phyloP scores from a whole-genome alignment of 805 yeast genomes.

The Candida patagonica region DNA sequence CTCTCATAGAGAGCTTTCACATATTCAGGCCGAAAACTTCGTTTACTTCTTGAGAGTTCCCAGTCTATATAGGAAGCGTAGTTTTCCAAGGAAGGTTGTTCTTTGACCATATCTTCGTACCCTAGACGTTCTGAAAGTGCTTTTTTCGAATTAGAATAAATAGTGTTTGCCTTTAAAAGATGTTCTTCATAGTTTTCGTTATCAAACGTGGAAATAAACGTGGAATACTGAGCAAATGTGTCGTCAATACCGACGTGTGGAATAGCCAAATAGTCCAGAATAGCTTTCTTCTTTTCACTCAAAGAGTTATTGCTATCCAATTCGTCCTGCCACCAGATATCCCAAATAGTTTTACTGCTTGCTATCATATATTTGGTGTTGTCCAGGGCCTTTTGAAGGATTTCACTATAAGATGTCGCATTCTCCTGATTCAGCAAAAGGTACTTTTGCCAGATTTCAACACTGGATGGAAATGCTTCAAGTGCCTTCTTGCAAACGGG shows the following conservation, averaged over 20 bases:
- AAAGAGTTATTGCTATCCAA: background rate
- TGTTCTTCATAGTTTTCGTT: constrained; percentile 21
- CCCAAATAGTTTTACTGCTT: constrained; percentile 17
- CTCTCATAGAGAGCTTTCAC: constrained; percentile 21
- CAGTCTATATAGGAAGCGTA: constrained; percentile 23
- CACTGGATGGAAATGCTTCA: constrained; percentile 8
- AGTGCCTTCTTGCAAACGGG: constrained; percentile 3
- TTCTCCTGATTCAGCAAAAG: background rate
- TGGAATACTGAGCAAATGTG: constrained; percentile 23
- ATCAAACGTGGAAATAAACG: constrained; percentile 19
- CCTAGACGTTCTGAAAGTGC: constrained; percentile 7
- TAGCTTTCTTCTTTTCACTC: constrained; percentile 9
- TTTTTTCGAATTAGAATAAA: constrained; percentile 12
- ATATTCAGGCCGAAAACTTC: constrained; percentile 10
- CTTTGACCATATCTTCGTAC: constrained; percentile 15
- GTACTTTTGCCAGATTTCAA: constrained; percentile 3
- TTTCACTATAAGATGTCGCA: background rate
- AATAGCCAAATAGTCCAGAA: constrained; percentile 18
- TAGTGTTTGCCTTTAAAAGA: constrained; percentile 18
- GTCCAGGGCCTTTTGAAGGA: background rate
- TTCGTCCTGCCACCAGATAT: constrained; percentile 12
- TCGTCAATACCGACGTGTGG: constrained; percentile 20
- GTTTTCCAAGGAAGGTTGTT: constrained; percentile 8
- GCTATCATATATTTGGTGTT: constrained; percentile 13
- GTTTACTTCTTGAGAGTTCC: constrained; percentile 14